Evolutionary conservation across 176 grass and related monocot species (phyloP).

Genomic region (Poa pratensis): DNA sequence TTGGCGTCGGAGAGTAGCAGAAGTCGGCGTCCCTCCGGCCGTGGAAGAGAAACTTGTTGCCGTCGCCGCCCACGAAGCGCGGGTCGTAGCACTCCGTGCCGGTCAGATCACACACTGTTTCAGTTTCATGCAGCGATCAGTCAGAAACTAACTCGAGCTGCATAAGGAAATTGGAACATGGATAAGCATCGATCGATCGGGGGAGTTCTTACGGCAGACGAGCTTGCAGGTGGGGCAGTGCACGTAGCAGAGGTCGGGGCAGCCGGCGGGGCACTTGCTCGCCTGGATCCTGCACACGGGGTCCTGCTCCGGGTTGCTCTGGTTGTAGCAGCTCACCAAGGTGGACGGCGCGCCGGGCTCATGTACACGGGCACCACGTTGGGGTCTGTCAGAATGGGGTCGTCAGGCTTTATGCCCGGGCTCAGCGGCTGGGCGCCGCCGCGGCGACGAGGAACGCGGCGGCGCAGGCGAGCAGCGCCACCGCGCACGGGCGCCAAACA

Average conservation of each 20-base stretch:
- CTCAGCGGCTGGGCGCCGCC: slow-evolving; percentile 9
- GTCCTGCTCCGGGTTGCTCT: neutral
- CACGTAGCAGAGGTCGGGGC: slow-evolving; percentile 55
- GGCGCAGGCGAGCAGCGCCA: slow-evolving; percentile 27
- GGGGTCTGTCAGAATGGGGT: slow-evolving; percentile 26
- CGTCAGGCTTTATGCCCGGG: neutral
- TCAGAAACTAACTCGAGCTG: slow-evolving; percentile 23
- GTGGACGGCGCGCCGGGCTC: slow-evolving; percentile 8
- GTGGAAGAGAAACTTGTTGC: slow-evolving; percentile 63
- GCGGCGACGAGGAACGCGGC: slow-evolving; percentile 8
- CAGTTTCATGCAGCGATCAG: neutral
- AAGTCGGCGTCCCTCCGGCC: slow-evolving; percentile 59
- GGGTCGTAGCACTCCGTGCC: slow-evolving; percentile 58
- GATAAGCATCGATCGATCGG: neutral
- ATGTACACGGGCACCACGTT: slow-evolving; percentile 43
- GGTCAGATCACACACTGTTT: slow-evolving; percentile 48
- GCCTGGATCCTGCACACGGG: slow-evolving; percentile 10
- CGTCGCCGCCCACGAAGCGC: slow-evolving; percentile 61
- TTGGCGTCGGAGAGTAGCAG: slow-evolving; percentile 74
- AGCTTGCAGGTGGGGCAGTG: slow-evolving; percentile 63
- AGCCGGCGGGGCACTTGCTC: slow-evolving; percentile 37
- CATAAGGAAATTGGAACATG: neutral
- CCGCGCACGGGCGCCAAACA: neutral
- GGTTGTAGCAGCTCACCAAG: slow-evolving; percentile 51
- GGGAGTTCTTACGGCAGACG: slow-evolving; percentile 50